Conservation (phyloP, 2,329 filamentous ascomycete genomes). For the Alternaria sp. region DNA sequence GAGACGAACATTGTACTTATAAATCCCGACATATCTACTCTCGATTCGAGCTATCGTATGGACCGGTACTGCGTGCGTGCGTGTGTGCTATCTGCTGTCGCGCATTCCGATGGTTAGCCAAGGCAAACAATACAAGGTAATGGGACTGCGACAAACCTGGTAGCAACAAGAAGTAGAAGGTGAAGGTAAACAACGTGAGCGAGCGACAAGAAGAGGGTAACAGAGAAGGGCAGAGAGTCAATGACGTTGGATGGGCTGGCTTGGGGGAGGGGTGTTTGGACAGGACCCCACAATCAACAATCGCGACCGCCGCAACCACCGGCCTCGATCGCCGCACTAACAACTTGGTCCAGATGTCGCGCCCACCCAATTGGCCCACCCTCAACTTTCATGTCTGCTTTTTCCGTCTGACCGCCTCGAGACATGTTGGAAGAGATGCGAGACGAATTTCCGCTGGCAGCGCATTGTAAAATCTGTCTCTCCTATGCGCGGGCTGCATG, state of each 20-base stretch:
- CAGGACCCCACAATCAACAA: slow-evolving; percentile 30
- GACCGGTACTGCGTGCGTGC: slow-evolving; percentile 2
- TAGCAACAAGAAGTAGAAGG: not conserved
- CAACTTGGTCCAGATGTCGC: slow-evolving; percentile 6
- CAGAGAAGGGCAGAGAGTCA: not conserved
- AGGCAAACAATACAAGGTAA: slow-evolving; percentile 20
- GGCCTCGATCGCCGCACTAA: slow-evolving; percentile 17
- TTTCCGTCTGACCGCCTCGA: not conserved
- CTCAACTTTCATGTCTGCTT: not conserved
- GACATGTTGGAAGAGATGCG: not conserved
- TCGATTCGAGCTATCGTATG: slow-evolving; percentile 23
- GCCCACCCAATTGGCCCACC: not conserved
- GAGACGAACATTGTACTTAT: slow-evolving; percentile 79
- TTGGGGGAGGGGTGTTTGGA: slow-evolving; percentile 22
- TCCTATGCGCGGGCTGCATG: not conserved
- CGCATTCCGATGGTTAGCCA: slow-evolving; percentile 46
- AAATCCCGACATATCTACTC: slow-evolving; percentile 63
- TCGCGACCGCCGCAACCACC: slow-evolving; percentile 12
- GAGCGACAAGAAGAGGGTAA: slow-evolving; percentile 6
- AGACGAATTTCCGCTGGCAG: not conserved
- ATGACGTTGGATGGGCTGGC: slow-evolving; percentile 15
- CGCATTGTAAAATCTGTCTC: not conserved
- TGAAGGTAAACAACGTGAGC: not conserved
- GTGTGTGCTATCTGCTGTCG: slow-evolving; percentile 24
- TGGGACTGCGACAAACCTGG: slow-evolving; percentile 17